Base-by-base conservation (phyloP, 768 basidiomycete species). In the Calocybe gangraenosa region DNA sequence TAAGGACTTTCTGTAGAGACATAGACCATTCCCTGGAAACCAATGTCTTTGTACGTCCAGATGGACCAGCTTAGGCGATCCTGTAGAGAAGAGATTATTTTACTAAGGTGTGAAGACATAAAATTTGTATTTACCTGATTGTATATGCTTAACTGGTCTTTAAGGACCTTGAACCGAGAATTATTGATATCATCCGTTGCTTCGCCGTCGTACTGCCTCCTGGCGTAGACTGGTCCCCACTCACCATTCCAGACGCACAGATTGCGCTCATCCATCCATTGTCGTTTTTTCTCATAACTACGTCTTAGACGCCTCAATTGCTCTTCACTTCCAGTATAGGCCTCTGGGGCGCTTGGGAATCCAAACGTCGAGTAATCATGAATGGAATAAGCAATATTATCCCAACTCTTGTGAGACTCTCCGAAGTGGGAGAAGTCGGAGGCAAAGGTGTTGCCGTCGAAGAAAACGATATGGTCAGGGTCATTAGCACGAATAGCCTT, bases 31-130 rank as follows among this genome's bases (percentile, higher is more conserved):
- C 88, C 88, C 65, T 88, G 84, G 73, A 84, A 85, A n/a, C 86
- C 86, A 53, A 87, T 84, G 55, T 87, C 84, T 55, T 86, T 92
- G 76, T 87, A 92, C 15, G 89, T 65, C 90, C 90, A 92, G 67
- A 91, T 92, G 0, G 83, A 82, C 87, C 87, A 90, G 58, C 78
- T 81, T 44, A 84, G 62, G 20, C 76, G 77, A 53, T 79, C 81
- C 79, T 82, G 44, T 17, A 30, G 23, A 13, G 3, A n/a, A n/a
- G n/a, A n/a, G n/a, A n/a, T n/a, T n/a, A n/a, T n/a, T n/a, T n/a
- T n/a, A n/a, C n/a, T 37, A 11, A 42, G 34, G 21, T 42, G 14
- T 38, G 37, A 15, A 7, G n/a, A 18, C 14, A 19, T n/a, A 22
- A 39, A 19, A 14, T 14, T 42, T 44, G 20, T 8, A 20, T 30